Conservation (phyloP, 1,284 basidiomycete genomes). For the Cerrena zonata region DNA sequence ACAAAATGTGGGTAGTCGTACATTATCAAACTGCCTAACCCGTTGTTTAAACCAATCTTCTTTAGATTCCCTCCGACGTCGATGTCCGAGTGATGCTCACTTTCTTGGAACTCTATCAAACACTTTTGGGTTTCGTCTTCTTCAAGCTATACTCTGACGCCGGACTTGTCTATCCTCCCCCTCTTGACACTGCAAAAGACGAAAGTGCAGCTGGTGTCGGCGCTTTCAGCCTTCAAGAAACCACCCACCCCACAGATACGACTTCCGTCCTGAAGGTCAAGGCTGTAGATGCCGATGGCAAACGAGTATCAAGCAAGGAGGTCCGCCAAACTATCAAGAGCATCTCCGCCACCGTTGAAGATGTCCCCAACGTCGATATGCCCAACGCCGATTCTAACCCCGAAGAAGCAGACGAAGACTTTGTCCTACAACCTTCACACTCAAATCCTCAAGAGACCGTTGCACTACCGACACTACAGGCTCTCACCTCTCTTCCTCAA, state of each 20-base stretch:
- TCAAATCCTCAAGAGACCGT: conserved; percentile 47
- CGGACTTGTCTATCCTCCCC: conserved; percentile 91
- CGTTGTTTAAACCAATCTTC: conserved; percentile 6
- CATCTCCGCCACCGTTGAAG: conserved; percentile 34
- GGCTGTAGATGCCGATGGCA: conserved; percentile 47
- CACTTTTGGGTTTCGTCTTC: conserved; percentile 89
- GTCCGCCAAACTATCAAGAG: conserved; percentile 71
- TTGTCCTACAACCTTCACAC: conserved; percentile 61
- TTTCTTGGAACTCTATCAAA: conserved; percentile 98
- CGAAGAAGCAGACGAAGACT: conserved; percentile 62
- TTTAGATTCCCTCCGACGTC: conserved; percentile 88
- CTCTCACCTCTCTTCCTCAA: conserved; percentile 57
- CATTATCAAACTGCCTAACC: not conserved
- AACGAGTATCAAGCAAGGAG: conserved; percentile 60
- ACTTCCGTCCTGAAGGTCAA: conserved; percentile 33
- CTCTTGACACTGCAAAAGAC: conserved; percentile 79
- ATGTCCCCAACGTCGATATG: conserved; percentile 37
- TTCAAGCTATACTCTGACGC: conserved; percentile 97
- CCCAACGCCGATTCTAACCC: conserved; percentile 26
- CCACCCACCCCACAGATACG: conserved; percentile 28
- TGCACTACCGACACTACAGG: conserved; percentile 74
- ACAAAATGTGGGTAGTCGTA: conserved; percentile 65
- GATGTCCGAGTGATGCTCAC: conserved; percentile 98
- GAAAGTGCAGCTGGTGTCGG: conserved; percentile 87
- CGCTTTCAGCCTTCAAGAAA: conserved; percentile 77